phyloP scores from a whole-genome alignment of 176 grass and related monocot genomes.

The Tuctoria greenei region DNA sequence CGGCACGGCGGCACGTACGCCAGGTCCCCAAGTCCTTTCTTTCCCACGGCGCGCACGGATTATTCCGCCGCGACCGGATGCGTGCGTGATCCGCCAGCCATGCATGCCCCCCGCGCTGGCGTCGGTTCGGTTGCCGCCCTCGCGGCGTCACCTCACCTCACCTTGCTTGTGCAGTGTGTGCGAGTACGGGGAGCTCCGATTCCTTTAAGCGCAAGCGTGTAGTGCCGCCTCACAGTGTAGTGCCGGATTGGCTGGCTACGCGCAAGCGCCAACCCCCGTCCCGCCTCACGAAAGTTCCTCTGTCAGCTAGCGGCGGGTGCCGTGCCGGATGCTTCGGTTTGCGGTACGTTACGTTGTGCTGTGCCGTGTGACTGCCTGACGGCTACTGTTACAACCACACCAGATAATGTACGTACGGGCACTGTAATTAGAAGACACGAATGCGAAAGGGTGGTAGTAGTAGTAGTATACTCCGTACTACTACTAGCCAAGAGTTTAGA shows the following conservation, averaged over 20 bases:
- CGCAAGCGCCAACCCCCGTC: neutral
- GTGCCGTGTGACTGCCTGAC: constrained; percentile 10
- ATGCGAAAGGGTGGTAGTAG: neutral
- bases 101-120: constrained; percentile 2
- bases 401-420: constrained; percentile 2
- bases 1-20: neutral
- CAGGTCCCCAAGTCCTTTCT: neutral
- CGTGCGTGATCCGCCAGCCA: constrained; percentile 38
- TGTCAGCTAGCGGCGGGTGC: constrained; percentile 17
- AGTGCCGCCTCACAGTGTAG: too few relatives aligned
- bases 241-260: too few relatives aligned
- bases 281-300: constrained; percentile 7
- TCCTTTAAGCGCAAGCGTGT: constrained; percentile 41
- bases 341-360: neutral
- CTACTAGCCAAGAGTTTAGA: too few relatives aligned
- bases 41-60: constrained; percentile 21
- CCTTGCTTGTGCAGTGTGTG: neutral
- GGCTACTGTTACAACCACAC: neutral
- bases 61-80: constrained; percentile 42
- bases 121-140: neutral
- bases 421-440: neutral
- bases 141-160: neutral
- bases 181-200: neutral
- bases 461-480: neutral
- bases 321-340: neutral